Evolutionary conservation across 163 green algal species (phyloP).

Genomic region (Smithsoniella earleae): DNA sequence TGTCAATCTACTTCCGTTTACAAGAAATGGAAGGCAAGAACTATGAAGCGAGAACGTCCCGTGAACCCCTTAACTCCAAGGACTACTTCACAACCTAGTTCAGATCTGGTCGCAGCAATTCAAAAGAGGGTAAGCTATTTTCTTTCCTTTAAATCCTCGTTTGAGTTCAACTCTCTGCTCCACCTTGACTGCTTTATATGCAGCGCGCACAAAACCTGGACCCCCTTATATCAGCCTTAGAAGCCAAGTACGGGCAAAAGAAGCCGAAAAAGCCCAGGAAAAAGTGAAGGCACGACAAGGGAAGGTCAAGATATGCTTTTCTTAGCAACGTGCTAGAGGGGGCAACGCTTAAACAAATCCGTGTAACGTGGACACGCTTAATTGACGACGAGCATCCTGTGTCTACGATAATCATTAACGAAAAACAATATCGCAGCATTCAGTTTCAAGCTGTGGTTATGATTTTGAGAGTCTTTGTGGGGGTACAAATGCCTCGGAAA

Average conservation of each 20-base stretch:
- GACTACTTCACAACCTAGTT: not conserved
- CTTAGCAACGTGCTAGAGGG: not conserved
- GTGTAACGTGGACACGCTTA: too few species aligned
- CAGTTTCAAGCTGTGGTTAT: not conserved
- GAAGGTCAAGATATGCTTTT: not conserved
- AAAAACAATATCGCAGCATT: not conserved
- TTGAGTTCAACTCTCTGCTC: not conserved
- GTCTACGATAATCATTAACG: too few species aligned
- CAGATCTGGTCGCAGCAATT: slow-evolving; percentile 17
- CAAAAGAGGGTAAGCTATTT: slow-evolving; percentile 21
- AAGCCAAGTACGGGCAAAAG: slow-evolving; percentile 15
- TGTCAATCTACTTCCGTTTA: not conserved
- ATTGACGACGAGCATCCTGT: not conserved
- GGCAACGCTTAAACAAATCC: too few species aligned
- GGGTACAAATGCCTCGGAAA: not conserved
- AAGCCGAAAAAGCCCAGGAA: not conserved
- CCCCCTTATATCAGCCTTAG: not conserved
- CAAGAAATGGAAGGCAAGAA: slow-evolving; percentile 2
- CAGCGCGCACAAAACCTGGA: not conserved
- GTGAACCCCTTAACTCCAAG: not conserved
- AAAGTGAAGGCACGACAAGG: not conserved
- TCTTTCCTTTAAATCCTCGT: too few species aligned
- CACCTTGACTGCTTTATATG: not conserved
- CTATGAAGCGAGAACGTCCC: not conserved
- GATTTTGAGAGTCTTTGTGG: not conserved